These are phyloP conservation scores for Sporothrix inflata DNA, from an alignment of 2,329 filamentous ascomycete genomes.

Conservation along the genomic window DNA sequence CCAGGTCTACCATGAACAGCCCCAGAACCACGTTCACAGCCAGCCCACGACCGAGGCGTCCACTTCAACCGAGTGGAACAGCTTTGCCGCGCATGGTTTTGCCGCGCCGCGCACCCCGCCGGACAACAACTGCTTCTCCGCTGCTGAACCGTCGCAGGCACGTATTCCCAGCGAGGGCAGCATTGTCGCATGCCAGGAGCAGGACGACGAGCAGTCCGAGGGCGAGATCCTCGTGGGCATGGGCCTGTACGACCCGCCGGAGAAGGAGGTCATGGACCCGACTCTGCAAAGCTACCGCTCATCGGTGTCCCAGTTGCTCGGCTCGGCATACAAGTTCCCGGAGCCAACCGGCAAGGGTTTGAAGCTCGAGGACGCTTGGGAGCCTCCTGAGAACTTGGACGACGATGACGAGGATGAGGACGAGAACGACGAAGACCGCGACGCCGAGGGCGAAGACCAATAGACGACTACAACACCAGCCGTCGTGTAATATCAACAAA, in stretches of 20 bases:
- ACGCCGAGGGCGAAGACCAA: conserved; percentile 43
- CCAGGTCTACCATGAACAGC: conserved; percentile 18
- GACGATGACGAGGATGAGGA: conserved; percentile 58
- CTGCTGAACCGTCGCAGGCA: conserved; percentile 52
- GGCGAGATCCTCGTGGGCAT: conserved; percentile 80
- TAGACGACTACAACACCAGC: not conserved
- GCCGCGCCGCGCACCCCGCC: conserved; percentile 58
- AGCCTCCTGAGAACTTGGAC: conserved; percentile 65
- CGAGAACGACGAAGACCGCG: conserved; percentile 49
- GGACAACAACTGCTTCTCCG: conserved; percentile 54
- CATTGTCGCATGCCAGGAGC: conserved; percentile 54
- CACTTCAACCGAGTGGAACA: conserved; percentile 26
- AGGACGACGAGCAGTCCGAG: conserved; percentile 56
- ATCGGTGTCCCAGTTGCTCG: conserved; percentile 59
- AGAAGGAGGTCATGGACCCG: conserved; percentile 55
- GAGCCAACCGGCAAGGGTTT: conserved; percentile 69
- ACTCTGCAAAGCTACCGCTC: conserved; percentile 59
- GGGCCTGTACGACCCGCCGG: conserved; percentile 77
- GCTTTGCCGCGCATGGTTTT: conserved; percentile 34
- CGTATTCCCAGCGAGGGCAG: conserved; percentile 52
- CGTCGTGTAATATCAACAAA: conserved; percentile 8
- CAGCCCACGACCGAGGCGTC: conserved; percentile 13
- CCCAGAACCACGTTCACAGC: not conserved
- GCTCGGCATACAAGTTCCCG: conserved; percentile 49
- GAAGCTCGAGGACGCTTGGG: conserved; percentile 81